Evolutionary conservation across 2,329 filamentous ascomycete genomes (phyloP), one percentile per base, ranked within the genome.

Genomic region (Fusarium acutatum): DNA sequence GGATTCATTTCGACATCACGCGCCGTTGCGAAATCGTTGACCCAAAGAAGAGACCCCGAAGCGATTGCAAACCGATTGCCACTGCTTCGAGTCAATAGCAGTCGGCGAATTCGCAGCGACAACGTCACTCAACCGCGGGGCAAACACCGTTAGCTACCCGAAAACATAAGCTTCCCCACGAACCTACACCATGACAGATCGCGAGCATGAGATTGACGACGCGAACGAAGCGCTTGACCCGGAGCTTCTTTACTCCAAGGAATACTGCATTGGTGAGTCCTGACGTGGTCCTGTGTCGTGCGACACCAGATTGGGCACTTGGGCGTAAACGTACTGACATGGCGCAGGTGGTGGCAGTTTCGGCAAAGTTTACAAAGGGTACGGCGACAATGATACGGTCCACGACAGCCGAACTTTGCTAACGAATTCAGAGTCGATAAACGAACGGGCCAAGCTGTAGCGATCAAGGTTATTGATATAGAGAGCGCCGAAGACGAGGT

Each of bases 401-500:
- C 9, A n/a, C n/a, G 3, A n/a, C 24, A 18, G 6, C 7, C 26
- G 17, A 35, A 18, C 2, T 14, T 20, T 34, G 26, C 74, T 76
- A 57, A 75, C 59, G 37, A 40, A 37, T n/a, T 24, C 76, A 96
- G 93, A 67, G 94, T 98, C 75, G 96, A 98, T 85, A 97, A 96
- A 80, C 91, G 94, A 58, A 97, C 93, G 24, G 96, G 96, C 41
- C 93, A 97, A 80, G 92, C 96, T 18, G 96, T 99, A 57, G 96
- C 96, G 34, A 99, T 99, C 86, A 99, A 99, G 84, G 89, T 99
- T 79, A 98, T 99, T 82, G 96, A 99, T 80, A 96, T 99, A 75
- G 96, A 99, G 84, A 98, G 96, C 85, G 96, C 96, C 79, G 96
- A 99, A 84, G 96, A 99, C 82, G 96, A 99, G 84, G 96, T 99